Evolutionary conservation across 495 filamentous ascomycete genomes (phyloP), one percentile per base, ranked within the genome.

Genomic region (Clavariopsis aquatica): DNA sequence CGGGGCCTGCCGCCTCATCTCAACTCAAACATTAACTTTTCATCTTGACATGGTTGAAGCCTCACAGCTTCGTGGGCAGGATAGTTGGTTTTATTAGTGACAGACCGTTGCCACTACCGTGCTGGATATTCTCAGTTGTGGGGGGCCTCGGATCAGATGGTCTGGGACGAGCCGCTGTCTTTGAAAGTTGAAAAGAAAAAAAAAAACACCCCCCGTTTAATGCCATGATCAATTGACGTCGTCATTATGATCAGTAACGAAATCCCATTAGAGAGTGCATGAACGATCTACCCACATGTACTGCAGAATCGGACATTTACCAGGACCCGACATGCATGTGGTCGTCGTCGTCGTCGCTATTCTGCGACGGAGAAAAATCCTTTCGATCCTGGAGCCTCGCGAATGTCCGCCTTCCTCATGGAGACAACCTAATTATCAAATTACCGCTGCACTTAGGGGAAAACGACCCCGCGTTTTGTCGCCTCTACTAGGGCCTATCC

Each of bases 101-200:
- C 57, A 49, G 28, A 66, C 49, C 2, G 19, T 55, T 29, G 62
- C 62, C 62, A 65, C 62, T 41, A 52, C 34, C 54, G 20, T 23
- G n/a, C n/a, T n/a, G n/a, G n/a, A 51, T 31, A 31, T 45, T 19
- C 43, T 27, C 20, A 4, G n/a, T n/a, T 51, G 23, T 6, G 2
- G 19, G 17, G 15, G 20, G 20, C 51, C 51, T 49, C n/a, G 47
- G 47, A 49, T 10, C 19, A 15, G 47, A 49, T 7, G 9, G 38
- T 17, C 47, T 27, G 19, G 20, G 6, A 49, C 20, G 20, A 5
- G 47, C 19, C 47, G 47, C 26, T 20, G 1, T 31, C 23, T 31
- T 54, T 7, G n/a, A 12, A 28, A 23, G n/a, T 54, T 49, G 20
- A 49, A 22, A 49, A 49, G 4, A 22, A 49, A 15, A 24, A 22